phyloP scores from a whole-genome alignment of 768 basidiomycete species.

The Leccinum rimulosum region DNA sequence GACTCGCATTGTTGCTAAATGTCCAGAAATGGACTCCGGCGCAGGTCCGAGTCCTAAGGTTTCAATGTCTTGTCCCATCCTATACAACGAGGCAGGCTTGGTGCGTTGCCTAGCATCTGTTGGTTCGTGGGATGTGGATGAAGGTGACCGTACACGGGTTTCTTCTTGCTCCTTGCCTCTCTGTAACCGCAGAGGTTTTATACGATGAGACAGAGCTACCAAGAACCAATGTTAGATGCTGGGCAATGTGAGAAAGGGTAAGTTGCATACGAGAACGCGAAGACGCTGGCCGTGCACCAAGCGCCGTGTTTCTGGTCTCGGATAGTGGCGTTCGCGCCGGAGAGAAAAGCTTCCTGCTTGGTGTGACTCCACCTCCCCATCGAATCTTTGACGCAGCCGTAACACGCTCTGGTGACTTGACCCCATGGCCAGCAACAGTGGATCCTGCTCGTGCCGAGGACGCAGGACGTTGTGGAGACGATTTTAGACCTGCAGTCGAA shows the following conservation, averaged over 20 bases:
- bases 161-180: constrained; percentile 10
- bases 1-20: constrained; percentile 23
- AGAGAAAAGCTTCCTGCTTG: constrained; percentile 25
- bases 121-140: constrained; percentile 8
- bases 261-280: constrained; percentile 22
- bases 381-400: constrained; percentile 19
- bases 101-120: constrained; percentile 5
- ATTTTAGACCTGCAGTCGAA: constrained; percentile 7
- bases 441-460: constrained; percentile 10
- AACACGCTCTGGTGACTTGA: constrained; percentile 23
- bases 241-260: background rate
- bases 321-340: constrained; percentile 22
- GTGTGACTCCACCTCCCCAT: constrained; percentile 19
- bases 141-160: constrained; percentile 1
- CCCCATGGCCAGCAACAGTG: background rate
- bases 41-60: constrained; percentile 17
- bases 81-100: constrained; percentile 17
- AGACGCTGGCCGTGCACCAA: constrained; percentile 7
- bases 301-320: constrained; percentile 21
- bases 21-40: constrained; percentile 30
- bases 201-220: constrained; percentile 12
- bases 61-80: constrained; percentile 5
- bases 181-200: constrained; percentile 15
- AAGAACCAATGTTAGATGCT: constrained; percentile 3
- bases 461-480: constrained; percentile 9